Percentiles rank a stretch among this genome's conserved stretches.
phyloP scores from a whole-genome alignment of 2,329 filamentous ascomycete species.

The Diaporthe sp. region DNA sequence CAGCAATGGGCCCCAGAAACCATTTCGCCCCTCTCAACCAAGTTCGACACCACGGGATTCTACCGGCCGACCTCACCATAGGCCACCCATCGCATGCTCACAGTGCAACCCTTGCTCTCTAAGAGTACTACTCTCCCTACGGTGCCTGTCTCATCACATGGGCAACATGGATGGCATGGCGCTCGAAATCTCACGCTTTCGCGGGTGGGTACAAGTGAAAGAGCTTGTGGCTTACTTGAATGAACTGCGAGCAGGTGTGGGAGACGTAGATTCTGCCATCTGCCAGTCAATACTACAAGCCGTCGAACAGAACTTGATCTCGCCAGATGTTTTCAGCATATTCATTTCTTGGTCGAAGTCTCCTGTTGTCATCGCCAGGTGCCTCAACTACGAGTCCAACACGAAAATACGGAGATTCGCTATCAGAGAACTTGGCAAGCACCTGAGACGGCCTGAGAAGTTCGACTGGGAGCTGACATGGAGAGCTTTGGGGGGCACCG shows the following conservation, averaged over 20 bases:
- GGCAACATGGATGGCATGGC: neutral
- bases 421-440: conserved; percentile 14
- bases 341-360: conserved; percentile 34
- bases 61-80: neutral
- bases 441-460: conserved; percentile 1
- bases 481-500: neutral
- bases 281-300: conserved; percentile 22
- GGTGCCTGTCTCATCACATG: neutral
- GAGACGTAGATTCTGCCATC: conserved; percentile 12
- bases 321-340: neutral
- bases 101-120: neutral
- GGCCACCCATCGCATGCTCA: too few species aligned
- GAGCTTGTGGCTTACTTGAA: conserved; percentile 16
- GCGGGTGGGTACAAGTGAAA: neutral
- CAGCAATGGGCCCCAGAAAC: neutral
- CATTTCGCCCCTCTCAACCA: neutral
- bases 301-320: neutral
- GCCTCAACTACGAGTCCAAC: conserved; percentile 16
- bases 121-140: accelerated
- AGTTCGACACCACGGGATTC: neutral
- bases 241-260: neutral
- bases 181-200: conserved; percentile 14
- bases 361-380: neutral
- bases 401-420: neutral
- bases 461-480: conserved; percentile 24